These are phyloP conservation scores for Vanrija sp. DNA, from an alignment of 1,284 basidiomycete genomes.

Conservation along the genomic window DNA sequence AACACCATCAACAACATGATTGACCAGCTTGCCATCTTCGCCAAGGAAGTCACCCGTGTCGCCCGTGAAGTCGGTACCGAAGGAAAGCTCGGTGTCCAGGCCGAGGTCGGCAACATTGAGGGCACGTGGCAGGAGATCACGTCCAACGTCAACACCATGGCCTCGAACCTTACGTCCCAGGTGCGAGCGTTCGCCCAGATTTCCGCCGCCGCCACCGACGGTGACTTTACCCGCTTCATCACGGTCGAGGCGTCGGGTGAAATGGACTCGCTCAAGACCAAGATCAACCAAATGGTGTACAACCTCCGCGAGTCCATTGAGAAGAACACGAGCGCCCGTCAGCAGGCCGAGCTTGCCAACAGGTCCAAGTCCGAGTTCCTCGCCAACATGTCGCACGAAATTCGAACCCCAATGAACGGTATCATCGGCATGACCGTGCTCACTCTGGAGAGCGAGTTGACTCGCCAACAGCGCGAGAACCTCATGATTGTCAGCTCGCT, in stretches of 20 bases:
- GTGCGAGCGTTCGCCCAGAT: constrained; percentile 99
- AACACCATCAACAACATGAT: constrained; percentile 85
- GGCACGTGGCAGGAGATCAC: constrained; percentile 99
- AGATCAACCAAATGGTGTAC: constrained; percentile 89
- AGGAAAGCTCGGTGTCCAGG: constrained; percentile 94
- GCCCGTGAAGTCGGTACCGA: constrained; percentile 93
- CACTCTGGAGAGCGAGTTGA: constrained; percentile 70
- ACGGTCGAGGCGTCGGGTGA: constrained; percentile 98
- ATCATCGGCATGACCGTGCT: constrained; percentile 93
- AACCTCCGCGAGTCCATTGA: constrained; percentile 95
- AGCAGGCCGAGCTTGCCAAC: constrained; percentile 95
- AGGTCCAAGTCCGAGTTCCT: constrained; percentile 96
- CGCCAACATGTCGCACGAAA: constrained; percentile 97
- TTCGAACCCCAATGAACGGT: constrained; percentile 97
- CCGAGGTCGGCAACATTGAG: constrained; percentile 93
- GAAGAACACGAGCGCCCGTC: constrained; percentile 97
- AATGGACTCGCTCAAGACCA: constrained; percentile 99
- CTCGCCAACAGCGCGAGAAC: constrained; percentile 92
- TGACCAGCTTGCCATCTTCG: constrained; percentile 89
- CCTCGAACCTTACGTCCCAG: constrained; percentile 91
- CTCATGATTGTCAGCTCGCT: constrained; percentile 92
- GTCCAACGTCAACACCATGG: constrained; percentile 92
- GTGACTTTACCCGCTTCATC: constrained; percentile 98
- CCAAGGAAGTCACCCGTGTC: constrained; percentile 91
- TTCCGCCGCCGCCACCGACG: constrained; percentile 96